Percentiles rank a stretch among this genome's conserved stretches.
Conservation (phyloP, 2,329 filamentous ascomycete genomes). For the Cadophora malorum region DNA sequence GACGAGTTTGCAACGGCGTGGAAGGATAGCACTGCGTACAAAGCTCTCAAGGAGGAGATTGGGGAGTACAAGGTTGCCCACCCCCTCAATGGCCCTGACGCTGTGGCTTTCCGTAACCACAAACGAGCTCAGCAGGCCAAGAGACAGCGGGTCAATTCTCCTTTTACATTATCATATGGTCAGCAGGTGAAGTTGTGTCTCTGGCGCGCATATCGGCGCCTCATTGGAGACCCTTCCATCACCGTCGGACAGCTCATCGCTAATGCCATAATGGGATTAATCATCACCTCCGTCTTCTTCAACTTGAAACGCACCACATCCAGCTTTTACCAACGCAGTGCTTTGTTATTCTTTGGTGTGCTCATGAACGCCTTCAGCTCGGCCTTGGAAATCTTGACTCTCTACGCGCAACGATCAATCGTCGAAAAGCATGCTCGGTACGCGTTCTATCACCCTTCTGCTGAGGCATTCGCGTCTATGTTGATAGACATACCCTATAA, state of each 20-base stretch:
- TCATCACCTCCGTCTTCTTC: too few species aligned
- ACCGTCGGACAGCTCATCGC: too few species aligned
- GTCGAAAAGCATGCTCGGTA: slow-evolving; percentile 91
- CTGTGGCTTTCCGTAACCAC: slow-evolving; percentile 35
- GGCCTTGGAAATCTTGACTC: slow-evolving; percentile 64
- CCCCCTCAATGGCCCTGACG: slow-evolving; percentile 45
- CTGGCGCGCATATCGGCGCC: slow-evolving; percentile 74
- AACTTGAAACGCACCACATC: too few species aligned
- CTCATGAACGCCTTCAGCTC: too few species aligned
- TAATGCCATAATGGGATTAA: too few species aligned
- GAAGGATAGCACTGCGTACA: slow-evolving; percentile 57
- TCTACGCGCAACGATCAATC: slow-evolving; percentile 85
- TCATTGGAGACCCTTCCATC: slow-evolving; percentile 48
- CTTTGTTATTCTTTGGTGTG: too few species aligned
- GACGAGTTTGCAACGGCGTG: too few species aligned
- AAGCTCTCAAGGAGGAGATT: slow-evolving; percentile 54
- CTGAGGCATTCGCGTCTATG: slow-evolving; percentile 84
- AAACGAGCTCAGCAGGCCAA: slow-evolving; percentile 35
- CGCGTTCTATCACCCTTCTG: slow-evolving; percentile 87
- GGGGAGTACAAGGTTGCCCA: slow-evolving; percentile 56
- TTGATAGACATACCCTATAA: slow-evolving; percentile 86
- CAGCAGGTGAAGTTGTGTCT: slow-evolving; percentile 60
- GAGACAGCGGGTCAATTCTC: slow-evolving; percentile 47
- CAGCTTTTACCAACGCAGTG: too few species aligned
- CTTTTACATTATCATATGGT: slow-evolving; percentile 74